A percentile compares a stretch with the other conserved stretches of the same genome.
Evolutionary conservation across 805 yeast genomes (phyloP).

Genomic region (Barnettozyma vustinii): DNA sequence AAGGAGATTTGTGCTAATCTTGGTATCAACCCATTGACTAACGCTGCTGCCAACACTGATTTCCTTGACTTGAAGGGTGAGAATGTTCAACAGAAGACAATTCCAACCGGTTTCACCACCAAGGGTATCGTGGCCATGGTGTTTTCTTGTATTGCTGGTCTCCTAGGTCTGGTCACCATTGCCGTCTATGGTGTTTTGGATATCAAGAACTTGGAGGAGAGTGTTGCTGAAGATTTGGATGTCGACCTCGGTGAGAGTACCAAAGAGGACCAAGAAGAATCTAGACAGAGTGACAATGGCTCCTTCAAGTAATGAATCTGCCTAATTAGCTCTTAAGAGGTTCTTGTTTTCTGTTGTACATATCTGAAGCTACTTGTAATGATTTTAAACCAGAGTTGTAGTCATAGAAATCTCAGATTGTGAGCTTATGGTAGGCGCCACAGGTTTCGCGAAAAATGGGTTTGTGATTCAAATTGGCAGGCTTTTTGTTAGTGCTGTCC

Average conservation of each 20-base stretch:
- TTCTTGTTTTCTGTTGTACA: neutral
- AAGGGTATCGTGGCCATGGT: constrained; percentile 92
- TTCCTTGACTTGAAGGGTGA: constrained; percentile 68
- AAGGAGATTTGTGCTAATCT: constrained; percentile 52
- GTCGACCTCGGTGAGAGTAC: constrained; percentile 12
- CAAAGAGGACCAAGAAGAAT: neutral
- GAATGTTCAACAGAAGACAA: constrained; percentile 55
- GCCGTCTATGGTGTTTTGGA: constrained; percentile 85
- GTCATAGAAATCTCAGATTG: too few relatives aligned
- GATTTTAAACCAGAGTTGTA: neutral
- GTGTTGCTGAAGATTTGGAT: constrained; percentile 35
- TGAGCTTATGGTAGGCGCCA: neutral
- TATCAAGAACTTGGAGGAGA: constrained; percentile 59
- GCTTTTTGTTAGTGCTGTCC: neutral
- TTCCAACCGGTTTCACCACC: constrained; percentile 91
- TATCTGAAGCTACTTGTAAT: neutral
- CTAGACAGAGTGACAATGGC: neutral
- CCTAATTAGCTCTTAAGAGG: neutral
- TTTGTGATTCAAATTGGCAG: neutral
- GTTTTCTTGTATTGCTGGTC: constrained; percentile 82
- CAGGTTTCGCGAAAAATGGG: neutral
- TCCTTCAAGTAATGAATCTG: constrained; percentile 4
- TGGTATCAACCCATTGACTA: constrained; percentile 57
- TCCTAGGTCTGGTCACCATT: constrained; percentile 74
- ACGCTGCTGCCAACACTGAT: constrained; percentile 83